Percentiles rank a stretch among this genome's conserved stretches.
Evolutionary conservation across 2,329 filamentous ascomycete genomes (phyloP).

Genomic region (Cadophora malorum): DNA sequence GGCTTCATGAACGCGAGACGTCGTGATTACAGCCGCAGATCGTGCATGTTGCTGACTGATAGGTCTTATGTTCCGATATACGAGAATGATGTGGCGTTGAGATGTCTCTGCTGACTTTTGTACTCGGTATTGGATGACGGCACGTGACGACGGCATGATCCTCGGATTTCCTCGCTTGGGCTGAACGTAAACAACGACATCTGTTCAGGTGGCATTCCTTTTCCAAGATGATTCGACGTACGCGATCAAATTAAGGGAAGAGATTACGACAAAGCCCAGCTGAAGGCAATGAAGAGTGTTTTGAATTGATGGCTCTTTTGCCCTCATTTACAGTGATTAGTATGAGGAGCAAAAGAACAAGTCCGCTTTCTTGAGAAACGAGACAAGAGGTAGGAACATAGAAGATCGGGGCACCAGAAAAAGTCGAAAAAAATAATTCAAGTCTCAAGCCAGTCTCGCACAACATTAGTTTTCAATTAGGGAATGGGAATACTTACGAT

Average conservation of each 20-base stretch:
- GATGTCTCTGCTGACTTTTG: background rate
- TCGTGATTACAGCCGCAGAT: background rate
- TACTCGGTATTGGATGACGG: background rate
- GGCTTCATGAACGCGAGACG: background rate
- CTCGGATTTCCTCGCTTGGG: background rate
- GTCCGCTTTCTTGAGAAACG: too few species aligned
- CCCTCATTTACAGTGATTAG: too few species aligned
- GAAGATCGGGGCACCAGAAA: background rate
- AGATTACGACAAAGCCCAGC: too few species aligned
- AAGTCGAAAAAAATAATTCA: background rate
- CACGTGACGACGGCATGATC: background rate
- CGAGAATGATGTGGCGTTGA: background rate
- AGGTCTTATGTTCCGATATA: background rate
- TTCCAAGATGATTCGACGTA: background rate
- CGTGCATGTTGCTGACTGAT: background rate
- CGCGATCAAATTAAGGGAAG: too few species aligned
- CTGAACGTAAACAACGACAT: background rate
- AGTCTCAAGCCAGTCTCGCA: constrained; percentile 7
- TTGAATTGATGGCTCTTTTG: too few species aligned
- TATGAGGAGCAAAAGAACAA: too few species aligned
- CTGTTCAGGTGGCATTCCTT: background rate
- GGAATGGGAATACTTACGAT: background rate
- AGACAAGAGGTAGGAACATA: too few species aligned
- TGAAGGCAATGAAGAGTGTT: too few species aligned
- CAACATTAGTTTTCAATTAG: constrained; percentile 4